phyloP scores from a whole-genome alignment of 441 rosid species.

The Mallotus repandus region DNA sequence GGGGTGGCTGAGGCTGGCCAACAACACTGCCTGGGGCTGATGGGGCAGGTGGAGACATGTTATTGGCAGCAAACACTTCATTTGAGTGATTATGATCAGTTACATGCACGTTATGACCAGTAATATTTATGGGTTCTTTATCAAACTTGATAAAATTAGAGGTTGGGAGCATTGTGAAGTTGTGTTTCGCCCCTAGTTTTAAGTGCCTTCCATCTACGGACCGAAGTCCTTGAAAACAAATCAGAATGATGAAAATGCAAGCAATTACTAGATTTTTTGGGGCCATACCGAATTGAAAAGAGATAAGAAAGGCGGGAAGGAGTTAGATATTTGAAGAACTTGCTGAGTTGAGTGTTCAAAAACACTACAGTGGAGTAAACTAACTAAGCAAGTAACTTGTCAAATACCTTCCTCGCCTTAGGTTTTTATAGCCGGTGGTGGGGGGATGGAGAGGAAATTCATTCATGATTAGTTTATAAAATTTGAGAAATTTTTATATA shows the following conservation, averaged over 20 bases:
- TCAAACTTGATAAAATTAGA: background rate
- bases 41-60: slow-evolving; percentile 15
- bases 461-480: no score
- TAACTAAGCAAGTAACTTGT: no score
- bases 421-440: no score
- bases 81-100: background rate
- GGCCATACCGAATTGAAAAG: slow-evolving; percentile 20
- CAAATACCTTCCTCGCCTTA: no score
- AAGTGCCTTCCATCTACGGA: slow-evolving; percentile 28
- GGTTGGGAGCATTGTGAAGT: slow-evolving; percentile 5
- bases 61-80: background rate
- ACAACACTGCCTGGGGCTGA: slow-evolving; percentile 7
- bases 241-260: slow-evolving; percentile 20
- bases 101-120: background rate
- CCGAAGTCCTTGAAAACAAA: slow-evolving; percentile 18
- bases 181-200: background rate
- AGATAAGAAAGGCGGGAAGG: no score
- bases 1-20: slow-evolving; percentile 11
- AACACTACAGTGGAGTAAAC: no score
- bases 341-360: background rate
- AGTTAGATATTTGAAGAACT: background rate
- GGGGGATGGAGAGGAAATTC: no score
- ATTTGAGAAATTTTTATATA: no score
- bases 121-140: background rate
- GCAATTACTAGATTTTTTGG: background rate